Base-by-base conservation (phyloP, 1,284 basidiomycete genomes). In the Porodaedalea pini region DNA sequence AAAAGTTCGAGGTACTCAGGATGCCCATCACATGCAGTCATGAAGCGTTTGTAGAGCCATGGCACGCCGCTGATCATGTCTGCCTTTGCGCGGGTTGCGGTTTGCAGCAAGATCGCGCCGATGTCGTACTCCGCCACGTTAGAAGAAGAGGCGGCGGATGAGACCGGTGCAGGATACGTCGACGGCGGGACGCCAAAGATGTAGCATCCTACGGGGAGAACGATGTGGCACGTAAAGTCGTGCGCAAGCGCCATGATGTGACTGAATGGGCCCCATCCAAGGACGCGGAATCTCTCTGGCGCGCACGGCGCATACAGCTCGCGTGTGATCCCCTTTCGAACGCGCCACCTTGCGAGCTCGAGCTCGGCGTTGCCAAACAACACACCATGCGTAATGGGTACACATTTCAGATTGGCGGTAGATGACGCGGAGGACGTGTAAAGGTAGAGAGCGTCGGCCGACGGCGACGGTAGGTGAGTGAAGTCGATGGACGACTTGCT, bases 381-480 rank as follows among this genome's bases (percentile, higher is more conserved):
- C 43, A 64, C 67, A 17, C 60, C 54, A 62, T 73, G 70, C 17
- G 61, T 67, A 4, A 71, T 49, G 3, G 69, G 68, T 13, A 72
- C 71, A 50, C 69, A 71, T 63, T 72, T 72, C 45, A 72, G 66
- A 51, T 70, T 72, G 37, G 61, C 51, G n/a, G 66, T 61, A 3
- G 69, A 68, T 3, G 71, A 70, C 3, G 71, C 71, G 8, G 71
- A 73, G 2, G 71, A 73, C 2, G 70, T 73, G 53, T 70, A 69
- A 5, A 72, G 43, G 54, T 70, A 71, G 7, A 72, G 47, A 7
- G 66, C 65, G 44, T 54, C 51, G 29, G 54, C 57, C 8, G 17
- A 17, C 13, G 57, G 44, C 11, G 41, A 6, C 7, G 56, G 47
- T 10, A 57, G 49, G 63, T 63, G 19, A 61, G 45, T 11, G 63